Evolutionary conservation across 1,284 basidiomycete genomes (phyloP).

Genomic region (Coniferiporia weirii): DNA sequence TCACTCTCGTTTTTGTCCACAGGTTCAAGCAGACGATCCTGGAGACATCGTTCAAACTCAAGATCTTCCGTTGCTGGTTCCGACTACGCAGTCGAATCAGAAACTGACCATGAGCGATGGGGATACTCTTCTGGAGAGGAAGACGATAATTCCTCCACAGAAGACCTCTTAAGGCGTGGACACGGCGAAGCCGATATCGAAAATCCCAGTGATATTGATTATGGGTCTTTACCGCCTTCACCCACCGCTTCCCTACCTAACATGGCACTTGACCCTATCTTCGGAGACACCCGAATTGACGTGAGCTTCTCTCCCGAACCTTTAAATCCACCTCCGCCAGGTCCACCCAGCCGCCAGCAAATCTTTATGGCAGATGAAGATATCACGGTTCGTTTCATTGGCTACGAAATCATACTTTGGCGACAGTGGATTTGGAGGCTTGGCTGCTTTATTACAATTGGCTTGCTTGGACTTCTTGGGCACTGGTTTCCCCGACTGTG

Average conservation of each 20-base stretch:
- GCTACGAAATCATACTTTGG: slow-evolving; percentile 72
- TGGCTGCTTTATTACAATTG: slow-evolving; percentile 68
- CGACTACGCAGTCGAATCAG: slow-evolving; percentile 49
- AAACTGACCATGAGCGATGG: slow-evolving; percentile 65
- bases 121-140: slow-evolving; percentile 72
- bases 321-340: slow-evolving; percentile 61
- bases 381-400: slow-evolving; percentile 81
- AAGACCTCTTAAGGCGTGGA: slow-evolving; percentile 24
- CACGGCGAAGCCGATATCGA: slow-evolving; percentile 25
- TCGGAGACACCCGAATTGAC: slow-evolving; percentile 74
- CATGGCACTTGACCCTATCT: slow-evolving; percentile 68
- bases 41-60: slow-evolving; percentile 38
- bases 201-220: slow-evolving; percentile 49
- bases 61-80: slow-evolving; percentile 47
- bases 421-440: slow-evolving; percentile 70
- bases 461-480: slow-evolving; percentile 77
- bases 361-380: slow-evolving; percentile 93
- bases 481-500: slow-evolving; percentile 92
- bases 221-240: slow-evolving; percentile 63
- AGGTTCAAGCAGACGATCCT: slow-evolving; percentile 46
- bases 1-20: slow-evolving; percentile 57
- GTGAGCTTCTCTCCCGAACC: slow-evolving; percentile 60
- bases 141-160: slow-evolving; percentile 25
- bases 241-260: slow-evolving; percentile 59
- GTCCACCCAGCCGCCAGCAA: slow-evolving; percentile 79